A percentile compares a stretch with the other conserved stretches of the same genome.
Conservation (phyloP, 176 grass and related monocot genomes). For the Zoysia japonica region DNA sequence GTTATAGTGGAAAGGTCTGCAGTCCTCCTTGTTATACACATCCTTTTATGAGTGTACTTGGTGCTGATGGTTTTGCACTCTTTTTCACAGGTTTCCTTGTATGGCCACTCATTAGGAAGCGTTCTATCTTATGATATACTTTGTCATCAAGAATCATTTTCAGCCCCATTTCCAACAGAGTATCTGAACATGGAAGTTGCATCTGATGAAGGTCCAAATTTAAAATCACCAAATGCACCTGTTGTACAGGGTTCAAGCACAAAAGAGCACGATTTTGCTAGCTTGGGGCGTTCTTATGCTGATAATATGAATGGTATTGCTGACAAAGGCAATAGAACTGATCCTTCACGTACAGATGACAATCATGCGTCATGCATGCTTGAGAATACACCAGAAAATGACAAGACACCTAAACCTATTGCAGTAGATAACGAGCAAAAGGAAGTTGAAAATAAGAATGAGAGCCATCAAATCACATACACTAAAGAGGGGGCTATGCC, state of each 20-base stretch:
- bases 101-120: slow-evolving; percentile 96
- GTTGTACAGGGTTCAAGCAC: slow-evolving; percentile 19
- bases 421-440: slow-evolving; percentile 32
- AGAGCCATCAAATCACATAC: slow-evolving; percentile 33
- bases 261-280: slow-evolving; percentile 22
- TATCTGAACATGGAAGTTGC: slow-evolving; percentile 53
- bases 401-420: slow-evolving; percentile 12
- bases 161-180: slow-evolving; percentile 55
- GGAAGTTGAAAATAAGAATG: slow-evolving; percentile 28
- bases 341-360: slow-evolving; percentile 29
- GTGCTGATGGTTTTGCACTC: background rate
- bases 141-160: slow-evolving; percentile 85
- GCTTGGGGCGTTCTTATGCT: slow-evolving; percentile 7
- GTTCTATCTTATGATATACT: slow-evolving; percentile 98
- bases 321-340: slow-evolving; percentile 34
- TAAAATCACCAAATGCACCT: slow-evolving; percentile 31
- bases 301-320: slow-evolving; percentile 32
- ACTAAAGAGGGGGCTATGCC: slow-evolving; percentile 32
- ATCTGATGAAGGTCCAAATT: slow-evolving; percentile 38
- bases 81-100: slow-evolving; percentile 74
- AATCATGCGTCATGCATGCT: background rate
- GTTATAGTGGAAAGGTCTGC: slow-evolving; percentile 86
- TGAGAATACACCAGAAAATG: slow-evolving; percentile 37
- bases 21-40: background rate
- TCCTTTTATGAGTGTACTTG: slow-evolving; percentile 3